Base-by-base conservation (phyloP, 176 grass and related monocot genomes). In the Zizania latifolia region DNA sequence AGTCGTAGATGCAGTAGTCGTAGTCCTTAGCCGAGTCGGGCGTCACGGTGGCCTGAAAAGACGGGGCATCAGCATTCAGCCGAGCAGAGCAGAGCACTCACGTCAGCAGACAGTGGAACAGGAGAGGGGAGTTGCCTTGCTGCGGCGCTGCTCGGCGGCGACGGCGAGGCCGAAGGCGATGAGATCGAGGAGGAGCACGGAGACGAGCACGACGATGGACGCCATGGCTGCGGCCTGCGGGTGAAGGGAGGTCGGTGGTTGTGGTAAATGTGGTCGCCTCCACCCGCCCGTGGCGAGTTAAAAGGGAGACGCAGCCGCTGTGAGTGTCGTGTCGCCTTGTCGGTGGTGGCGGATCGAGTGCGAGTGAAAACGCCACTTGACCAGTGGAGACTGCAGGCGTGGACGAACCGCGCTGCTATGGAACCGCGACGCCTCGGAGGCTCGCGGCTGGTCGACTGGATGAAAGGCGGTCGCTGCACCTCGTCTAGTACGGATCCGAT, bases 131-230 rank as follows among this genome's bases (percentile, higher is more conserved):
- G 44, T 78, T 75, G 85, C 89, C 65, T 64, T 87, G 90, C 94
- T 97, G 23, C 94, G 86, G 74, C 94, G 90, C 75, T 91, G 94
- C 86, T 97, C 94, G 76, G 94, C 94, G 11, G 94, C 94, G 32
- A 97, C 83, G 58, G 84, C 94, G 61, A 97, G 82, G 19, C 88
- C 94, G 53, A 97, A 97, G 36, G 94, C 94, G 66, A 92, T 71
- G 37, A 97, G 16, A 82, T 93, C 89, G 39, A 97, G 65, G 35
- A 97, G 10, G 65, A 93, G 81, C 21, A 93, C 94, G 48, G 74
- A 46, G 22, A 68, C 86, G 17, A 89, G 80, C 79, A 97, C 86
- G 76, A 93, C 5, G 72, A 93, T 74, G 76, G 87, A 93, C 32
- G 78, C 85, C 89, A 83, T 90, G 10, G 61, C 39, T 36, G 11